Base-by-base conservation (phyloP, 2,329 filamentous ascomycete species). In the Karstenula rhodostoma region DNA sequence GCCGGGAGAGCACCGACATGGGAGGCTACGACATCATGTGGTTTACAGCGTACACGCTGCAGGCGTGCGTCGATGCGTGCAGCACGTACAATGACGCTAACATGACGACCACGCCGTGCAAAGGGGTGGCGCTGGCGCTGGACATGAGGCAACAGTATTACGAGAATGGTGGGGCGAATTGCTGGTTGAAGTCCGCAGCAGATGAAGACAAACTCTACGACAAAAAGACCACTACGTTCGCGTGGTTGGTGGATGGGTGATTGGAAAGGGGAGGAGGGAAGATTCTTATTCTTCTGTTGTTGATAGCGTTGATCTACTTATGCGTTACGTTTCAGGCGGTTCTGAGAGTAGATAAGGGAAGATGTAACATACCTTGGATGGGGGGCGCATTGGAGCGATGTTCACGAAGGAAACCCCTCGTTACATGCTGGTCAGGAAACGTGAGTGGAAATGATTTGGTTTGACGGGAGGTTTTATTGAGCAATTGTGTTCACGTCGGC, bases 11-110 rank as follows among this genome's bases (percentile, higher is more conserved):
- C 6, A 55, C 23, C 3, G 50, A 58, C 19, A 33, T 51, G 32
- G 17, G 17, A 3, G 25, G 23, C 23, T 43, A 32, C 22, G 61
- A 63, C 23, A 60, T 60, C n/a, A 53, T 51, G 27, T 59, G 58
- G 25, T 56, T 58, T 7, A 53, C 47, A 7, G 55, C 61, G 1
- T 63, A 60, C 43, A 51, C 61, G 15, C 23, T 58, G 17, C 58
- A 58, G 32, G 44, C 51, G 4, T 60, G 61, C 42, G 40, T 63
- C 17, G 55, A 60, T 47, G 54, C 55, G 15, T 63, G 61, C 35
- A 56, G 48, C 19, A 52, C 46, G 15, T 56, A 52, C 50, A 58
- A 58, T 32, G 22, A n/a, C 1, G 46, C 23, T 1, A 42, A 53
- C 6, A 46, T 22, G n/a, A 44, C 47, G 4, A 7, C 19, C 5